Evolutionary conservation across 768 basidiomycete genomes (phyloP).

Genomic region (Strobilomyces echinocephalus): DNA sequence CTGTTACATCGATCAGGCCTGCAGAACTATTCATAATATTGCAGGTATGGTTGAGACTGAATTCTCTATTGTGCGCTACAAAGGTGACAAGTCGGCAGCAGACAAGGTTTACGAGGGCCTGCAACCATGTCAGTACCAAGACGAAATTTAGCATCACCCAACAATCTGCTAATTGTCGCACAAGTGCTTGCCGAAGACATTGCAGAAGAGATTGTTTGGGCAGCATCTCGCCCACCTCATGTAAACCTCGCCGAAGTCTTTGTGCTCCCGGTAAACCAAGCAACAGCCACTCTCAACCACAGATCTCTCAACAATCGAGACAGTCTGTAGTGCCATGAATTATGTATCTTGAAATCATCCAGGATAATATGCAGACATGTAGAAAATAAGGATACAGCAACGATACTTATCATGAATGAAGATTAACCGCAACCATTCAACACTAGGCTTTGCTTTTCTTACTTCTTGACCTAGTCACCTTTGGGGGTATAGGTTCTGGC

Average conservation of each 20-base stretch:
- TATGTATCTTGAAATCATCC: not conserved
- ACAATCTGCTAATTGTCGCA: slow-evolving; percentile 5
- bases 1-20: not conserved
- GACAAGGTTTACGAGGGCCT: slow-evolving; percentile 89
- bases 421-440: slow-evolving; percentile 4
- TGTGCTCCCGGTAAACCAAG: slow-evolving; percentile 78
- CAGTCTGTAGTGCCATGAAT: not conserved
- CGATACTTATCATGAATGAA: slow-evolving; percentile 15
- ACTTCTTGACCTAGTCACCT: slow-evolving; percentile 54
- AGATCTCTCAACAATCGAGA: slow-evolving; percentile 30
- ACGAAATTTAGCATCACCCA: not conserved
- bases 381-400: slow-evolving; percentile 33
- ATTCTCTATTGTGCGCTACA: slow-evolving; percentile 88
- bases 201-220: slow-evolving; percentile 98
- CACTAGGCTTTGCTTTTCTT: slow-evolving; percentile 44
- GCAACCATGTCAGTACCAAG: slow-evolving; percentile 61
- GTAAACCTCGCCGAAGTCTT: slow-evolving; percentile 85
- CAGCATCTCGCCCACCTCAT: slow-evolving; percentile 84
- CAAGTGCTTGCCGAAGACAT: slow-evolving; percentile 81
- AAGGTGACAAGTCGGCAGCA: slow-evolving; percentile 77
- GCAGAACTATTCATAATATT: not conserved
- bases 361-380: slow-evolving; percentile 8
- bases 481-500: slow-evolving; percentile 29
- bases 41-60: slow-evolving; percentile 85
- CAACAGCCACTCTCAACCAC: slow-evolving; percentile 60